phyloP scores from a whole-genome alignment of 1,284 basidiomycete species.

The Pseudozyma pruni region DNA sequence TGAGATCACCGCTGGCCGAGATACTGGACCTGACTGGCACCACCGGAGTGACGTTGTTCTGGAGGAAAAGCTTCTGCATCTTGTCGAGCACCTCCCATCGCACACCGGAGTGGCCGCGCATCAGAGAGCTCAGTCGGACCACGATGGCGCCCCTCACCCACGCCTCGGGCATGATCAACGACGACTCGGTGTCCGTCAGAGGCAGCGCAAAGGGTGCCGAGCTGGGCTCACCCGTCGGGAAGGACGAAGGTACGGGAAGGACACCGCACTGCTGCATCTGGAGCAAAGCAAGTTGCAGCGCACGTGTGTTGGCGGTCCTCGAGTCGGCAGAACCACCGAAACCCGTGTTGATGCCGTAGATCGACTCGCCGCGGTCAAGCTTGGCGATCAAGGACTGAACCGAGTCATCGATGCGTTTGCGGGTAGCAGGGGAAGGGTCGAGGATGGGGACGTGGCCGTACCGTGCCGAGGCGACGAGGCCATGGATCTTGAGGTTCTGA shows the following conservation, averaged over 20 bases:
- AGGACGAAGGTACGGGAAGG: conserved; percentile 50
- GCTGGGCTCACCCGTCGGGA: conserved; percentile 51
- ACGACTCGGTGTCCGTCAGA: conserved; percentile 42
- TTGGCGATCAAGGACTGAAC: conserved; percentile 50
- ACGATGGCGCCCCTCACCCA: conserved; percentile 90
- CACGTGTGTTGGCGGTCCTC: conserved; percentile 54
- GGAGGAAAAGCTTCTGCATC: conserved; percentile 77
- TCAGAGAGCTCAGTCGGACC: conserved; percentile 80
- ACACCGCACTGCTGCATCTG: conserved; percentile 63
- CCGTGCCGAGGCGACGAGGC: conserved; percentile 52
- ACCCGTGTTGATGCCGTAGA: conserved; percentile 60
- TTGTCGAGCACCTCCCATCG: conserved; percentile 82
- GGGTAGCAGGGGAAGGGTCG: conserved; percentile 39
- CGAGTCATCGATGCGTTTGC: conserved; percentile 56
- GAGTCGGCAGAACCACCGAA: conserved; percentile 62
- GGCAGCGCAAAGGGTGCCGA: conserved; percentile 45
- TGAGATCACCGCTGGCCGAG: conserved; percentile 77
- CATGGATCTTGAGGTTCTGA: conserved; percentile 47
- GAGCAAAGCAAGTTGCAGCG: conserved; percentile 58
- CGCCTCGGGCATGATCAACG: conserved; percentile 73
- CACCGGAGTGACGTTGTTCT: conserved; percentile 79
- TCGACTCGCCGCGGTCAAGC: conserved; percentile 56
- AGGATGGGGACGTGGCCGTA: conserved; percentile 54
- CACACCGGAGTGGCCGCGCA: conserved; percentile 82
- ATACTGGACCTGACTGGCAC: conserved; percentile 86